Base-by-base conservation (phyloP, 805 yeast genomes). In the Saturnispora kantuleensis region DNA sequence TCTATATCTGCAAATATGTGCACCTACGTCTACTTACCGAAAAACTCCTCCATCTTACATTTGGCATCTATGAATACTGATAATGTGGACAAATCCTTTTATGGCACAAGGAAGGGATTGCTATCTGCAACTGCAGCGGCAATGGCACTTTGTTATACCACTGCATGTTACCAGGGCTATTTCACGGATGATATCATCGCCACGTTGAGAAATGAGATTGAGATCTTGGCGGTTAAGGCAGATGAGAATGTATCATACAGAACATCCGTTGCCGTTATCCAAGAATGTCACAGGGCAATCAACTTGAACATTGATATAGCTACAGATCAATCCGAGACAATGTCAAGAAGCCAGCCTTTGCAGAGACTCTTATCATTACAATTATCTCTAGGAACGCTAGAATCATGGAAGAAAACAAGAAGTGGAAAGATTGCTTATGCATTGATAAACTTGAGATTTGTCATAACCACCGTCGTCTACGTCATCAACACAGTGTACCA, bases 221-320 rank as follows among this genome's bases (percentile, higher is more conserved):
- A 57, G n/a, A 53, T 53, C 37, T 28, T 49, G 29, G 40, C 56
- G 31, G 28, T 52, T 18, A 46, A 59, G 34, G 49, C 53, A 5
- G 45, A 57, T 21, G 47, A 57, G 16, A 40, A 49, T 31, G 56
- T 54, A 28, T 54, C 67, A 10, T 56, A 56, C 46, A 56, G 63
- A 52, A 68, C 69, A 33, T 65, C 60, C 53, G 59, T 60, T 8
- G 63, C 73, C 1, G 62, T 81, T 3, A 57, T 82, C 13, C 67
- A 74, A 44, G 95, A 87, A 56, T 70, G 81, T 2, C 94, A 86
- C 56, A 64, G 79, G n/a, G 79, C 93, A 1, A 72, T 87, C 48
- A 82, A 78, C 54, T 79, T 86, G 54, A 76, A 79, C 30, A 68
- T 86, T 44, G 84, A 82, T 55, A 76, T 78, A 39, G 73, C 79